Conservation (phyloP, 768 basidiomycete species). For the Leccinum imitatum region DNA sequence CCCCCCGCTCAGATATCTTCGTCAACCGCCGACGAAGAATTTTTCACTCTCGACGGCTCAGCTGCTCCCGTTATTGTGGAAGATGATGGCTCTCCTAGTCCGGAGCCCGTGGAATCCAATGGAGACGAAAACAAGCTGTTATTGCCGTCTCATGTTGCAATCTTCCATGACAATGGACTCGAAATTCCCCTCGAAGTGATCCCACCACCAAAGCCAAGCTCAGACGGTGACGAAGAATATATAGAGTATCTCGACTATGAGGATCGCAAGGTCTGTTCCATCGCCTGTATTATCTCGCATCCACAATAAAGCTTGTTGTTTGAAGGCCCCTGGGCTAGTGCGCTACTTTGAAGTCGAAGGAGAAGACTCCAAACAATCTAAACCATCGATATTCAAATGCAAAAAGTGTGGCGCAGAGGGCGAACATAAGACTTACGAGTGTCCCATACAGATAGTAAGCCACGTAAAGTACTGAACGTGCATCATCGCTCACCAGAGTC, state of each 20-base stretch:
- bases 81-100: conserved; percentile 4
- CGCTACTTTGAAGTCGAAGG: conserved; percentile 64
- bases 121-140: conserved; percentile 37
- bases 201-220: conserved; percentile 38
- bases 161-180: conserved; percentile 37
- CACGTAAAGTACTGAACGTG: background rate
- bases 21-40: conserved; percentile 15
- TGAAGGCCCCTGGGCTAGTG: conserved; percentile 46
- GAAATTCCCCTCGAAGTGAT: conserved; percentile 46
- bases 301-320: conserved; percentile 1
- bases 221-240: conserved; percentile 61
- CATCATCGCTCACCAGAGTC: conserved; percentile 4
- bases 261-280: conserved; percentile 49
- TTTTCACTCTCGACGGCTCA: conserved; percentile 53
- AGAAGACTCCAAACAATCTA: conserved; percentile 39
- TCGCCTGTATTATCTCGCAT: background rate
- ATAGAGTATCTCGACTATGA: conserved; percentile 82
- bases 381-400: conserved; percentile 56
- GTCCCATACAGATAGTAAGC: conserved; percentile 70
- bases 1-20: conserved; percentile 28
- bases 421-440: conserved; percentile 66
- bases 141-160: conserved; percentile 69
- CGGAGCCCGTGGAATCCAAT: conserved; percentile 21
- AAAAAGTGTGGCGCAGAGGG: conserved; percentile 77
- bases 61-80: conserved; percentile 38